phyloP scores from a whole-genome alignment of 148 eudicot genomes.

The Suaeda aralocaspica region DNA sequence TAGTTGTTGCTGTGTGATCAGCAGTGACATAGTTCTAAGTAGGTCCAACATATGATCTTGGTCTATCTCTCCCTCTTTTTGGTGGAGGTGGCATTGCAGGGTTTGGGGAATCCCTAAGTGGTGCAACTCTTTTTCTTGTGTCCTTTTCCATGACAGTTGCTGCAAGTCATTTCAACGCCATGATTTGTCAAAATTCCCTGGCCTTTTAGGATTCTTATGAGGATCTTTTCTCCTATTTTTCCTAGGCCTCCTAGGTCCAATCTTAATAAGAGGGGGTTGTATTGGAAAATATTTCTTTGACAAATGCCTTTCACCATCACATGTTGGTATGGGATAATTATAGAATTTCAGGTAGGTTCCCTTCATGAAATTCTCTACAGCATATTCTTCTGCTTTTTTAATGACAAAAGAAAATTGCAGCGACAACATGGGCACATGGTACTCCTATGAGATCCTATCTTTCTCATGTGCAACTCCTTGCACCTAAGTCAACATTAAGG shows the following conservation, averaged over 20 bases:
- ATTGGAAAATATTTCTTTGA: neutral
- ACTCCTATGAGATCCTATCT: neutral
- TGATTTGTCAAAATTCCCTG: neutral
- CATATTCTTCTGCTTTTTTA: neutral
- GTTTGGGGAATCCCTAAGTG: no score
- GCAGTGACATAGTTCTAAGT: no score
- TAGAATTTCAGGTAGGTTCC: neutral
- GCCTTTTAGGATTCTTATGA: neutral
- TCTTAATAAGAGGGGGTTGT: neutral
- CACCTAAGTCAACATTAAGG: neutral
- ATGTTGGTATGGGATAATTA: neutral
- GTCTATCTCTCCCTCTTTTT: no score
- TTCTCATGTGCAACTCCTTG: neutral
- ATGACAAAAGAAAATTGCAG: neutral
- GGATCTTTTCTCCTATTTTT: neutral
- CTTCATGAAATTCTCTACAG: neutral
- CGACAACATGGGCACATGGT: neutral
- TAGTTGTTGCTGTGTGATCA: no score
- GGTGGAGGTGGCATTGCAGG: no score
- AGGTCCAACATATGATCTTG: no score
- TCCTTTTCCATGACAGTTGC: neutral
- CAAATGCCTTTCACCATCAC: neutral
- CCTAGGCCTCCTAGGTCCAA: neutral
- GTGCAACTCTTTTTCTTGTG: neutral
- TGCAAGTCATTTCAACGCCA: neutral